Evolutionary conservation across 2,329 filamentous ascomycete species (phyloP).

Genomic region (Berkeleyomyces rouxiae): DNA sequence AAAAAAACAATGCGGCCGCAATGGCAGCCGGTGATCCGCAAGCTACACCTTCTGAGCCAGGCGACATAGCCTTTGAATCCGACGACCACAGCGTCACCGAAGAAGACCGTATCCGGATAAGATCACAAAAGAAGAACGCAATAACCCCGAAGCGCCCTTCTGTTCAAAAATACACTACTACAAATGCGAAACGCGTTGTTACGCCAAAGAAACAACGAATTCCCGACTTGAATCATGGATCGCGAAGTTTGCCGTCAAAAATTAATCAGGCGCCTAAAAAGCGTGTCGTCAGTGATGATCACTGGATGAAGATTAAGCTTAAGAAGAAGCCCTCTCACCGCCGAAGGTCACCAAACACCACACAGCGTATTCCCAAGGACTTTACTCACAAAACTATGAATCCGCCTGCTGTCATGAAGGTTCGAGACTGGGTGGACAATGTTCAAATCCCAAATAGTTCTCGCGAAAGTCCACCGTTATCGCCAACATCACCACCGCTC

Average conservation of each 20-base stretch:
- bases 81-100: conserved; percentile 47
- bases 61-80: conserved; percentile 42
- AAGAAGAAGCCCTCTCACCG: conserved; percentile 27
- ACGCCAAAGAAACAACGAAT: neutral
- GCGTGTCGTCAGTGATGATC: conserved; percentile 80
- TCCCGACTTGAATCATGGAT: conserved; percentile 7
- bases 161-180: neutral
- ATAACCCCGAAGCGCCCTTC: conserved; percentile 12
- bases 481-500: neutral
- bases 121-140: conserved; percentile 27
- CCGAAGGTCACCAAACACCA: conserved; percentile 17
- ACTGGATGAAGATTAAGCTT: conserved; percentile 56
- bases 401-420: conserved; percentile 39
- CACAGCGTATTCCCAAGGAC: conserved; percentile 35
- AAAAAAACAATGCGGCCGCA: conserved; percentile 56
- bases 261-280: conserved; percentile 57
- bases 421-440: conserved; percentile 43
- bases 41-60: conserved; percentile 38
- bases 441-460: conserved; percentile 32
- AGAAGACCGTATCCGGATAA: conserved; percentile 41
- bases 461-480: neutral
- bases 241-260: conserved; percentile 17
- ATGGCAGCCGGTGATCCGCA: conserved; percentile 36
- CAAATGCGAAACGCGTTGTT: neutral
- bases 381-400: conserved; percentile 39